phyloP scores from a whole-genome alignment of 2,329 filamentous ascomycete species.

The Aspergillus clavatus region DNA sequence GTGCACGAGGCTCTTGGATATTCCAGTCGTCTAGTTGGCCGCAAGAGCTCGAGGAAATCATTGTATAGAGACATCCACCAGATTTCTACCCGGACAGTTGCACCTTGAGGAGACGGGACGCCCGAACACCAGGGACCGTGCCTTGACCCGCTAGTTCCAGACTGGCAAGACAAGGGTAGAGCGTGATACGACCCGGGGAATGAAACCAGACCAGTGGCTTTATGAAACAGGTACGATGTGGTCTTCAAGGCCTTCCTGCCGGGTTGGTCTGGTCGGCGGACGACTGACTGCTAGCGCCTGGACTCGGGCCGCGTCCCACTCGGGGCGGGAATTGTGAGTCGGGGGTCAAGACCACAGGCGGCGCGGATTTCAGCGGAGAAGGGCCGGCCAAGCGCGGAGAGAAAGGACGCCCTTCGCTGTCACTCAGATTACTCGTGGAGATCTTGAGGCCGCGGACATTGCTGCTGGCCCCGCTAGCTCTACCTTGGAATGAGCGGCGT shows the following conservation, averaged over 20 bases:
- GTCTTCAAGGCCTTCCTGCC: constrained; percentile 9
- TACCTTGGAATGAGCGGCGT: constrained; percentile 30
- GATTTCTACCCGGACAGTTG: neutral
- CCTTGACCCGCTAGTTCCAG: neutral
- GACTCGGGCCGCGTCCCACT: constrained; percentile 20
- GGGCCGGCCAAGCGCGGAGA: constrained; percentile 16
- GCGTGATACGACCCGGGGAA: neutral
- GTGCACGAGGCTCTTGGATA: constrained; percentile 9
- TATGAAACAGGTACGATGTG: neutral
- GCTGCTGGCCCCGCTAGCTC: constrained; percentile 28
- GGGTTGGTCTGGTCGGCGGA: constrained; percentile 14
- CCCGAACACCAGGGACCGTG: neutral
- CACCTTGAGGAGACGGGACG: too few species aligned
- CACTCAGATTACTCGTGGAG: constrained; percentile 28
- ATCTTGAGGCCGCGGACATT: constrained; percentile 24
- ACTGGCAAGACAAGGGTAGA: neutral
- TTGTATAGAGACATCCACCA: neutral
- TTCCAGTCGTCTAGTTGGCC: neutral
- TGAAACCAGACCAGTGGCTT: constrained; percentile 10
- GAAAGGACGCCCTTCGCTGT: constrained; percentile 19
- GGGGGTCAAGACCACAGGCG: constrained; percentile 26
- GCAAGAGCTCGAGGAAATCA: neutral
- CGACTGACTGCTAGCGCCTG: constrained; percentile 22
- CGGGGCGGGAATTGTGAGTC: constrained; percentile 22
- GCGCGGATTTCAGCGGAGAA: constrained; percentile 29